Evolutionary conservation across 2,329 filamentous ascomycete species (phyloP).

Genomic region (Arthrobotrys conoides): DNA sequence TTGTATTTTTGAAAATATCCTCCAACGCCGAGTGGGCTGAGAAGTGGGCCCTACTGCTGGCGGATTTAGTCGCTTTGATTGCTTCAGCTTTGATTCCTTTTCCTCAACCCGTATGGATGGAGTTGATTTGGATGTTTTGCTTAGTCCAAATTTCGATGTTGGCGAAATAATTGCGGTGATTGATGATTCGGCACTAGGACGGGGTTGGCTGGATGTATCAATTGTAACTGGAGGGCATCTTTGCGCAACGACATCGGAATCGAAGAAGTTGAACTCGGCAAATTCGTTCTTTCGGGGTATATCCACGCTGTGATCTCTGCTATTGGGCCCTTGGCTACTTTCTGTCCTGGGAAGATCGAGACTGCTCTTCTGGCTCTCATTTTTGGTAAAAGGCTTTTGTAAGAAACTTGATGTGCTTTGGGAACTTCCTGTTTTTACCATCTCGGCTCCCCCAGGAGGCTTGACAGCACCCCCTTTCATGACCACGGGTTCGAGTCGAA

Average conservation of each 20-base stretch:
- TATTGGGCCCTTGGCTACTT: conserved; percentile 50
- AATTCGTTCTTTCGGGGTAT: conserved; percentile 48
- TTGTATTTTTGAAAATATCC: conserved; percentile 44
- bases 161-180: conserved; percentile 37
- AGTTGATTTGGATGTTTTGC: conserved; percentile 27
- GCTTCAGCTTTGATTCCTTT: conserved; percentile 49
- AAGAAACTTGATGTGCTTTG: conserved; percentile 49
- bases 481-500: conserved; percentile 70
- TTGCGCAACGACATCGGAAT: conserved; percentile 31
- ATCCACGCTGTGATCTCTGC: conserved; percentile 52
- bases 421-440: conserved; percentile 68
- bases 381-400: conserved; percentile 37
- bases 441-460: conserved; percentile 65
- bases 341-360: conserved; percentile 47
- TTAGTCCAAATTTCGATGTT: conserved; percentile 17
- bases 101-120: conserved; percentile 30
- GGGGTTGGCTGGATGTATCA: conserved; percentile 40
- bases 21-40: conserved; percentile 47
- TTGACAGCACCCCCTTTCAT: conserved; percentile 69
- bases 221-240: conserved; percentile 25
- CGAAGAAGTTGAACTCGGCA: conserved; percentile 54
- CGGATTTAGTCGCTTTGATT: conserved; percentile 29
- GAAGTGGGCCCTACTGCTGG: conserved; percentile 38
- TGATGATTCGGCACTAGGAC: conserved; percentile 40
- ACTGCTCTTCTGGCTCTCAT: conserved; percentile 56